Base-by-base conservation (phyloP, 768 basidiomycete genomes). In the Rhodosporidiobolus sp. region DNA sequence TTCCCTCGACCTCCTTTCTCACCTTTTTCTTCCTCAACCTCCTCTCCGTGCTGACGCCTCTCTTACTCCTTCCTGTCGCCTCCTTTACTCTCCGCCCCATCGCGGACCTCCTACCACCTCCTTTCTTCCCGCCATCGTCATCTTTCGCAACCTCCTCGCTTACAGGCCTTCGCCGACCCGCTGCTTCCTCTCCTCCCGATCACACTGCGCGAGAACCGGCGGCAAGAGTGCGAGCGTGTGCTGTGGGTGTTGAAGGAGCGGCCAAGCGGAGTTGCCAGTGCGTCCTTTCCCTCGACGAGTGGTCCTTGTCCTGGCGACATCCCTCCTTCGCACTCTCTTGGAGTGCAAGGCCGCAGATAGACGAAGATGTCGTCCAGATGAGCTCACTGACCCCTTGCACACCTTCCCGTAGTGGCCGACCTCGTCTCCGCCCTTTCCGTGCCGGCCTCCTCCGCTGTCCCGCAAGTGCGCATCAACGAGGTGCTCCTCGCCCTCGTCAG, bases 391-490 rank as follows among this genome's bases (percentile, higher is more conserved):
- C 28, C 43, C 17, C 12, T 16, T 16, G 1, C 53, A 0, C 65
- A 1, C 48, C n/a, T n/a, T n/a, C n/a, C n/a, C n/a, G 17, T 56
- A 71, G 70, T 72, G 56, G 48, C 59, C 4, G 65, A 72, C 49
- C 50, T 67, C 48, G 30, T 45, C 28, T 14, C 53, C 16, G 22
- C 28, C 24, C 54, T 66, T 34, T 26, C 56, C 26, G 12, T 19
- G 24, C 11, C 24, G 34, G 50, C 8, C 26, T 30, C 62, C 17
- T 30, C 59, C 4, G n/a, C 65, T 26, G 56, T 72, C 49, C 67
- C 74, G 9, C 69, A 69, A 26, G 67, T 72, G 6, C 63, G 74
- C 19, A 62, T 75, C 49, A 75, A 75, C 66, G 70, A 75, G 30
- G 48, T 56, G 28, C 45, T 75, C 14, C 64, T 70, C 17, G 74